Conservation (phyloP, 805 yeast species). For the Debaryomyces tyrocola region DNA sequence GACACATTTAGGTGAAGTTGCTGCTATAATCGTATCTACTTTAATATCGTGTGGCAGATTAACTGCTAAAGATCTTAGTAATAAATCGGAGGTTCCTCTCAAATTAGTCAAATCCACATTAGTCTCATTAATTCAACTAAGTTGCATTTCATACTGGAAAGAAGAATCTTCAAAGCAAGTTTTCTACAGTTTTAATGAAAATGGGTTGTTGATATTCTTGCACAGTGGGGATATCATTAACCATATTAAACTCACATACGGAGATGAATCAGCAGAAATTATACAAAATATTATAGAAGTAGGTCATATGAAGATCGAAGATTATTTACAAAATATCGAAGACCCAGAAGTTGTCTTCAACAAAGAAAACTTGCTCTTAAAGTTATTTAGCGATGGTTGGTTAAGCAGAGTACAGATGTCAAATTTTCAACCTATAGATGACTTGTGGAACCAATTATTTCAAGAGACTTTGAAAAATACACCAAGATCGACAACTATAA, state of each 20-base stretch:
- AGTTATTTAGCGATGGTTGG: slow-evolving; percentile 39
- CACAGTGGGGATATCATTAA: slow-evolving; percentile 77
- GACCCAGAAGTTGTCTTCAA: slow-evolving; percentile 14
- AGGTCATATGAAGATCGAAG: slow-evolving; percentile 64
- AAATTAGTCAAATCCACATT: slow-evolving; percentile 61
- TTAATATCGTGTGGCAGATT: slow-evolving; percentile 70
- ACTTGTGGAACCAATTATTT: slow-evolving; percentile 37
- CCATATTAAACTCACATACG: slow-evolving; percentile 47
- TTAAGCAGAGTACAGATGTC: slow-evolving; percentile 27
- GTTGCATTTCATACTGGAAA: slow-evolving; percentile 68
- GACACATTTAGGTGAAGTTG: slow-evolving; percentile 68
- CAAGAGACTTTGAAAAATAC: slow-evolving; percentile 34
- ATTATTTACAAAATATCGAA: slow-evolving; percentile 33
- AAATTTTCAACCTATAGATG: slow-evolving; percentile 36
- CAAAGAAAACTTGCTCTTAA: slow-evolving; percentile 22
- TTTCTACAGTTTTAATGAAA: slow-evolving; percentile 61
- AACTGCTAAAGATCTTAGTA: slow-evolving; percentile 53
- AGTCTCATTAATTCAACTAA: slow-evolving; percentile 76
- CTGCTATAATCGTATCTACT: slow-evolving; percentile 59
- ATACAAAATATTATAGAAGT: slow-evolving; percentile 67
- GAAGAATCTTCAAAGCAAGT: slow-evolving; percentile 36
- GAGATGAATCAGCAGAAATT: slow-evolving; percentile 53
- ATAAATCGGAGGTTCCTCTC: slow-evolving; percentile 46
- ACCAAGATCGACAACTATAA: slow-evolving; percentile 36
- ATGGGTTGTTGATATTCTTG: slow-evolving; percentile 61